phyloP scores from a whole-genome alignment of 2,329 filamentous ascomycete species.

The Colletotrichum sp. region DNA sequence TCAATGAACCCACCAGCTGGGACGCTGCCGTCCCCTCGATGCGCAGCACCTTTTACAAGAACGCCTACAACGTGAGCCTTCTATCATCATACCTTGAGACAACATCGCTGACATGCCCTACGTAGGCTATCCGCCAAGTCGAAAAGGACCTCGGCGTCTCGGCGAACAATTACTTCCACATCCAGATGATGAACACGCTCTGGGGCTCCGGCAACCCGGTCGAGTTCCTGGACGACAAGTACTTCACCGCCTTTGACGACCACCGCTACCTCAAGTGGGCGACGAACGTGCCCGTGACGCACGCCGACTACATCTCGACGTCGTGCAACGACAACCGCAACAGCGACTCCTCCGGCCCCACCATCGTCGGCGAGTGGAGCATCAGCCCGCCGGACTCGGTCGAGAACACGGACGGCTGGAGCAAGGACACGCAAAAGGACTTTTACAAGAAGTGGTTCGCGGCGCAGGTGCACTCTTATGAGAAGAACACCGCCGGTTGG shows the following conservation, averaged over 20 bases:
- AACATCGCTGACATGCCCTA: not conserved
- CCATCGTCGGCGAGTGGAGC: slow-evolving; percentile 65
- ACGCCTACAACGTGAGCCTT: slow-evolving; percentile 33
- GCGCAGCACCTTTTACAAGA: slow-evolving; percentile 50
- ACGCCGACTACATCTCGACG: slow-evolving; percentile 54
- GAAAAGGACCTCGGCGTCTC: slow-evolving; percentile 50
- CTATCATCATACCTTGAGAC: not conserved
- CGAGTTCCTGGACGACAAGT: slow-evolving; percentile 44
- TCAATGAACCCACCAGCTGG: slow-evolving; percentile 60
- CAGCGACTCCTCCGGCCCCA: slow-evolving; percentile 42
- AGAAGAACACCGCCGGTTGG: slow-evolving; percentile 57
- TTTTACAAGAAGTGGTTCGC: slow-evolving; percentile 49
- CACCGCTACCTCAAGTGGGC: slow-evolving; percentile 65
- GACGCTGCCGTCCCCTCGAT: slow-evolving; percentile 36
- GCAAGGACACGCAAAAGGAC: slow-evolving; percentile 40
- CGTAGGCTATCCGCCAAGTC: slow-evolving; percentile 49
- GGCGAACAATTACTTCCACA: slow-evolving; percentile 51
- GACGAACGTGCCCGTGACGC: slow-evolving; percentile 40
- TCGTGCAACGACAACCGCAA: slow-evolving; percentile 54
- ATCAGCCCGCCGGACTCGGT: slow-evolving; percentile 55
- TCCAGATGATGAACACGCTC: slow-evolving; percentile 52
- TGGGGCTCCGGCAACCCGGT: slow-evolving; percentile 64
- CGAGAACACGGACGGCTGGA: slow-evolving; percentile 49
- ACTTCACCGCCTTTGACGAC: slow-evolving; percentile 59
- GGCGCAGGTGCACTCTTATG: slow-evolving; percentile 54